phyloP scores from a whole-genome alignment of 805 yeast genomes.

The Pichia ethanolica region DNA sequence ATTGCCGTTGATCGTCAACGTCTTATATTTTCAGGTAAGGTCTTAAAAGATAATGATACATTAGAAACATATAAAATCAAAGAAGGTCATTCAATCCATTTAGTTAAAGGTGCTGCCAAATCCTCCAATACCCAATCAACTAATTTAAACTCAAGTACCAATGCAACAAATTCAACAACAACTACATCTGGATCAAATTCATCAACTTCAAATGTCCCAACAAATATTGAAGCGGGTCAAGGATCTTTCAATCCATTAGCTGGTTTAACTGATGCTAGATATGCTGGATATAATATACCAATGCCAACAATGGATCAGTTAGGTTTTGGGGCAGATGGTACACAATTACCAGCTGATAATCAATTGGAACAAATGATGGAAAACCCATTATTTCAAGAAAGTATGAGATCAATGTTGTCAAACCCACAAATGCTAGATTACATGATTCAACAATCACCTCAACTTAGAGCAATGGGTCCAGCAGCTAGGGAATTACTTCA shows the following conservation, averaged over 20 bases:
- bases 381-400: conserved; percentile 73
- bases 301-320: conserved; percentile 62
- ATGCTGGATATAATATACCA: conserved; percentile 80
- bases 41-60: conserved; percentile 76
- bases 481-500: conserved; percentile 81
- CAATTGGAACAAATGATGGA: conserved; percentile 70
- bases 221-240: conserved; percentile 78
- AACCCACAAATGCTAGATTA: conserved; percentile 86
- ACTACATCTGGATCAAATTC: conserved; percentile 6
- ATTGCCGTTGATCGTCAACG: conserved; percentile 78
- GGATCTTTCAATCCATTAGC: conserved; percentile 87
- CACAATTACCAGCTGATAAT: conserved; percentile 71
- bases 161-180: conserved; percentile 12
- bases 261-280: conserved; percentile 89
- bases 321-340: conserved; percentile 86
- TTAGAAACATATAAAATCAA: conserved; percentile 73
- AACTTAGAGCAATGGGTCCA: conserved; percentile 80
- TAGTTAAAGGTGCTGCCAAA: conserved; percentile 71
- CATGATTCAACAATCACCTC: conserved; percentile 77
- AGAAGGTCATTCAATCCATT: conserved; percentile 78
- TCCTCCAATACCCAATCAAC: background rate
- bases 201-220: conserved; percentile 42
- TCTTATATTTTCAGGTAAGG: conserved; percentile 88
- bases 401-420: conserved; percentile 71
- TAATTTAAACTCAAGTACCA: background rate